Base-by-base conservation (phyloP, 352 stramenopile genomes). In the Pythium aquatile region DNA sequence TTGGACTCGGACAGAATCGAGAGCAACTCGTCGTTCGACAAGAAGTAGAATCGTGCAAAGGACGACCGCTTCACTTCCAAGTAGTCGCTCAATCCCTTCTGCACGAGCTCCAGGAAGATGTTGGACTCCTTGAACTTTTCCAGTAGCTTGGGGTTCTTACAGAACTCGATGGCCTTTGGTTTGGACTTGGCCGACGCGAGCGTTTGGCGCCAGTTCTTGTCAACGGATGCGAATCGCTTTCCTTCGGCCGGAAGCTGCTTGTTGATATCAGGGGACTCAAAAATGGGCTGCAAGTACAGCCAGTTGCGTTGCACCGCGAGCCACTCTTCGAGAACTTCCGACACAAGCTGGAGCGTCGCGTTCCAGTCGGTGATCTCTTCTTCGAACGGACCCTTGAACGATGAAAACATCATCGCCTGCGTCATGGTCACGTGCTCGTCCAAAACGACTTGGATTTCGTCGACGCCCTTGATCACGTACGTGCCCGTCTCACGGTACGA, bases 341-440 rank as follows among this genome's bases (percentile, higher is more conserved):
- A 97, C 1, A 98, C 89, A 5, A 96, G 74, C 64, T 93, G 87
- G 2, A 98, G 75, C 13, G 85, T 97, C 11, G 72, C 68, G 58
- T 98, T 97, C 94, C 95, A 98, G 53, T 97, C 87, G 2, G 87
- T 75, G 72, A 98, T 98, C 16, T 95, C 80, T 56, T 98, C 90
- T 54, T 98, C 93, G 61, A 98, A 98, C 0, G 93, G 93, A 1
- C 90, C 91, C 67, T 98, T 98, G 69, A 98, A 98, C 1, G 91
- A 82, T 1, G 88, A 98, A 55, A 98, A 98, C 77, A 96, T 94
- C 94, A 98, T 98, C 7, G 93, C 93, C 60, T 98, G 93, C 2
- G 96, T 98, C 79, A 97, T 98, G 0, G 94, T 98, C 26, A 98
- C 90, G 61, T 98, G 96, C 61, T 98, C 96, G 55, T 98, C 96